These are phyloP conservation scores for Tylopilus felleus DNA, from an alignment of 768 basidiomycete species.

Conservation along the genomic window DNA sequence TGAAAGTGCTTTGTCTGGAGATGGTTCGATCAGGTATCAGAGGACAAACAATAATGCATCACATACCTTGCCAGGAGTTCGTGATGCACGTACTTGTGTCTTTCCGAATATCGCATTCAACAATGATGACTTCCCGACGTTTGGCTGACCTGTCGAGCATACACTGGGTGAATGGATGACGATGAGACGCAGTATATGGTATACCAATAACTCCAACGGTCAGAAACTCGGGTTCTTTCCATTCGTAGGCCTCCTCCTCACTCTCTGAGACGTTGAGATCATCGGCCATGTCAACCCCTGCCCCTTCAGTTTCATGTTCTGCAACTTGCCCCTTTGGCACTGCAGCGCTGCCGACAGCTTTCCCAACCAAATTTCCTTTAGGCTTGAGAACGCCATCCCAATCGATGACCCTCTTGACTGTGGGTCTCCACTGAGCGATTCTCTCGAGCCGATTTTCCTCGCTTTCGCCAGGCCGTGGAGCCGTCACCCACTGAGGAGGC, in stretches of 20 bases:
- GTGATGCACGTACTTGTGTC: conserved; percentile 74
- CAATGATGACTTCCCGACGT: conserved; percentile 92
- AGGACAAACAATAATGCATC: neutral
- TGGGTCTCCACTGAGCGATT: conserved; percentile 60
- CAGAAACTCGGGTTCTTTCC: conserved; percentile 53
- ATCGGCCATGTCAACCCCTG: conserved; percentile 24
- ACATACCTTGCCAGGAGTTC: conserved; percentile 79
- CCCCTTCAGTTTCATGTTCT: conserved; percentile 2
- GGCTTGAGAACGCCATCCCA: conserved; percentile 64
- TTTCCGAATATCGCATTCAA: conserved; percentile 88
- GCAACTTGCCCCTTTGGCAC: conserved; percentile 27
- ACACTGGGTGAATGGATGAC: neutral
- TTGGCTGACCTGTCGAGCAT: conserved; percentile 69
- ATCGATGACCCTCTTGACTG: conserved; percentile 62
- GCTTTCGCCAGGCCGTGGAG: conserved; percentile 37
- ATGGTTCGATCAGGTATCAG: neutral
- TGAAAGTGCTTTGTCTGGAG: conserved; percentile 90
- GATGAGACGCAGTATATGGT: neutral
- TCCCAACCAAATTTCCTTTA: conserved; percentile 42
- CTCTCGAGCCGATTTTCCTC: conserved; percentile 44
- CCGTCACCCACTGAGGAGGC: conserved; percentile 57
- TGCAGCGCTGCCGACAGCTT: conserved; percentile 41
- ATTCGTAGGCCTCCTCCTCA: conserved; percentile 17
- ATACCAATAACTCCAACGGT: conserved; percentile 82
- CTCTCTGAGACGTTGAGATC: conserved; percentile 5